Conservation (phyloP, 805 yeast genomes). For the Citeromyces nyonsensis region DNA sequence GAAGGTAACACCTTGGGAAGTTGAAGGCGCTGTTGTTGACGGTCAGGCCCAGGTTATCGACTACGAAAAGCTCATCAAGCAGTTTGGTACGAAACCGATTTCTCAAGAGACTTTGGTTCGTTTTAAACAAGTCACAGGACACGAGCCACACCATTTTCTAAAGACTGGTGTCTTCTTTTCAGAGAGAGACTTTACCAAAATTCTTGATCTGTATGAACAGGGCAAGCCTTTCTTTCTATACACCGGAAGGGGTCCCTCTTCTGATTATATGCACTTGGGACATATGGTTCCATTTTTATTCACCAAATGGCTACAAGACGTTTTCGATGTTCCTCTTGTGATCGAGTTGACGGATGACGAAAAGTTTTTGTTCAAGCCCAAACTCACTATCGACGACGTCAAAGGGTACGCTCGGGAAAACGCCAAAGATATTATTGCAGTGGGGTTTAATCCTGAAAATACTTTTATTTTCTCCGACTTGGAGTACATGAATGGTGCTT, state of each 20-base stretch:
- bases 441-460: conserved; percentile 88
- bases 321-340: conserved; percentile 89
- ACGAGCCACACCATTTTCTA: conserved; percentile 78
- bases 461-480: conserved; percentile 92
- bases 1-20: conserved; percentile 93
- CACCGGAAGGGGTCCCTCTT: conserved; percentile 95
- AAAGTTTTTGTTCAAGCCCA: conserved; percentile 86
- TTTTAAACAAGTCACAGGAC: conserved; percentile 76
- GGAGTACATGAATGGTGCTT: conserved; percentile 83
- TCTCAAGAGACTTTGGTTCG: conserved; percentile 56
- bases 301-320: conserved; percentile 97
- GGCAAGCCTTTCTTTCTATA: conserved; percentile 92
- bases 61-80: conserved; percentile 73
- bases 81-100: conserved; percentile 76
- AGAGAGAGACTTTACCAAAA: conserved; percentile 68
- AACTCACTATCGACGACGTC: conserved; percentile 79
- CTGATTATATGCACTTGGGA: conserved; percentile 91
- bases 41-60: conserved; percentile 87
- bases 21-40: conserved; percentile 94
- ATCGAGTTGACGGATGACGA: conserved; percentile 95
- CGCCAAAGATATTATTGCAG: conserved; percentile 84
- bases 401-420: conserved; percentile 67
- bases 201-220: conserved; percentile 80
- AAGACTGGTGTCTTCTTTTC: conserved; percentile 87
- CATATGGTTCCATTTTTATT: conserved; percentile 92